These are phyloP conservation scores for Starmerella cellae DNA, from an alignment of 805 yeast species.

Conservation along the genomic window DNA sequence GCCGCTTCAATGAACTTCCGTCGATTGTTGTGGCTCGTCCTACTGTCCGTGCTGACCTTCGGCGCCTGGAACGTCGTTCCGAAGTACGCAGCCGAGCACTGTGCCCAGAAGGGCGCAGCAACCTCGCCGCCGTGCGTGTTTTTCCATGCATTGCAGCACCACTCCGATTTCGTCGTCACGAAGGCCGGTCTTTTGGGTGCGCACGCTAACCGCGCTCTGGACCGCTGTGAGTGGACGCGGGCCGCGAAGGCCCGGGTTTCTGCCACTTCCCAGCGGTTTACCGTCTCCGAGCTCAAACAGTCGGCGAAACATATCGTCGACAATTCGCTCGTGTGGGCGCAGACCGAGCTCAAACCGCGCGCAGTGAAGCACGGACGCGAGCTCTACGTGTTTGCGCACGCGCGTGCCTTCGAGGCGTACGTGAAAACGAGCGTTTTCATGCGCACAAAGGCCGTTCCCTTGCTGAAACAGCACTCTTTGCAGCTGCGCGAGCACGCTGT, in stretches of 20 bases:
- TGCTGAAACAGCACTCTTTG: neutral
- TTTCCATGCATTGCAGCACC: neutral
- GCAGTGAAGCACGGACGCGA: neutral
- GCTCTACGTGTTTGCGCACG: neutral
- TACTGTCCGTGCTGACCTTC: neutral
- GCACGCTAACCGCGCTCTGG: neutral
- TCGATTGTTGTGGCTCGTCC: neutral
- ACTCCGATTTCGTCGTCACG: neutral
- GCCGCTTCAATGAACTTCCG: constrained; percentile 1
- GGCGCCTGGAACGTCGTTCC: neutral
- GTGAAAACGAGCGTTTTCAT: neutral
- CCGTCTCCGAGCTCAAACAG: neutral
- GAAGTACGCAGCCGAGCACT: constrained; percentile 3
- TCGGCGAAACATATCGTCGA: neutral
- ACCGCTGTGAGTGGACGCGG: neutral
- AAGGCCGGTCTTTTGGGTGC: neutral
- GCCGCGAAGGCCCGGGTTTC: neutral
- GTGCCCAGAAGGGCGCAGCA: neutral
- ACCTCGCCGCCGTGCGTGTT: neutral
- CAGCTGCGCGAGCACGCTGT: neutral
- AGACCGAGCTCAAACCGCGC: neutral
- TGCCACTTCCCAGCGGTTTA: neutral
- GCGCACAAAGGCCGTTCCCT: neutral
- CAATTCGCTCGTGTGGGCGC: neutral
- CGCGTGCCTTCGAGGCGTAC: neutral